Evolutionary conservation across 192 early-diverging fungal species (phyloP), one percentile per base, ranked within the genome.

Genomic region (Mycoemilia scoparia): DNA sequence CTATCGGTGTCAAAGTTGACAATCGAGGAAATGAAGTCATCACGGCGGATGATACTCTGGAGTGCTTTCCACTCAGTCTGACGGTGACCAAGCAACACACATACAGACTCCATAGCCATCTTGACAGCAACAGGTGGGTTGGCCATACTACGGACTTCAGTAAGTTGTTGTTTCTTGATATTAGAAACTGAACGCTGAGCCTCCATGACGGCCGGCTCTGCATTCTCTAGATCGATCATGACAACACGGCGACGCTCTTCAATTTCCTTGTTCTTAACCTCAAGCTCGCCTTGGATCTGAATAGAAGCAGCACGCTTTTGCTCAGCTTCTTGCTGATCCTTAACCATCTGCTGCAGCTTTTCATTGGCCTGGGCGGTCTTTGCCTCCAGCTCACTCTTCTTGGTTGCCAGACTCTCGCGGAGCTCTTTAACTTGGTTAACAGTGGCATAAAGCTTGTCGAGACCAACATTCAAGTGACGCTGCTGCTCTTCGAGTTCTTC

Each of bases 401-500:
- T 90, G 46, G 71, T 67, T 20, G 79, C 84, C 38, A 99, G 69
- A 39, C 78, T 78, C 40, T 46, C 64, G 16, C 91, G 75, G 30
- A 99, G 70, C 50, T 92, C 84, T 57, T 91, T 84, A 1, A 99
- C 96, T 63, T 92, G 87, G 20, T 67, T 51, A 7, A 99, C 88
- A 11, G 96, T 99, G 30, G 82, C 84, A 46, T 77, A 71, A 41
- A 99, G 74, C 55, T 88, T 89, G 44, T 92, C 96, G 41, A 99
- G 59, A 30, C 96, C 96, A 42, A 92, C 80, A 42, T 91, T 91
- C 38, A 99, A 71, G 41, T 99, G 96, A 15, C 89, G 79, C 54
- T 99, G 96, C 56, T 90, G 89, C 42, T 96, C 92, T 61, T 99
- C 92, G 9, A 99, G 62, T 47, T 87, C 82, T 34, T 82, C 83